Base-by-base conservation (phyloP, 2,329 filamentous ascomycete genomes). In the Arthrobotrys sinensis region DNA sequence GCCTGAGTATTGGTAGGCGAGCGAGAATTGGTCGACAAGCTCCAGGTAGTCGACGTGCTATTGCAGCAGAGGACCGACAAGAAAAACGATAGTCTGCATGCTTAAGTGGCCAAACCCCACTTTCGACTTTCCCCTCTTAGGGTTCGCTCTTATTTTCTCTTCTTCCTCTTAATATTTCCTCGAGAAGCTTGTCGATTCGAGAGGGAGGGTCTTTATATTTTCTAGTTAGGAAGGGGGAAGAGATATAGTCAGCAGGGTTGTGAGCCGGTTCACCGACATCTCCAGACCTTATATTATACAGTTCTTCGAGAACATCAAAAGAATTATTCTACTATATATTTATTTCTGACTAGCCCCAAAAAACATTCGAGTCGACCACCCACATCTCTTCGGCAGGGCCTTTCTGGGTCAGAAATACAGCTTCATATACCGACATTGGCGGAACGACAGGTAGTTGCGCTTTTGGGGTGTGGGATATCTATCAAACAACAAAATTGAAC, bases 21-120 rank as follows among this genome's bases (percentile, higher is more conserved):
- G 75, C 75, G 75, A 78, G 75, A 72, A 72, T 78, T 72, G 63
- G 62, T 69, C 68, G 53, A 78, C 66, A 72, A 19, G 40, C 50
- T 70, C 65, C 65, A 71, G 73, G 53, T 67, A 50, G 67, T 68
- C 65, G 67, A 72, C 75, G 38, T 65, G 38, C 45, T 52, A 43
- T 64, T 67, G 70, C 69, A 73, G 69, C 32, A 66, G 43, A 53
- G 52, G 40, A 67, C 50, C 34, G 53, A 60, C 55, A 60, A 60
- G 55, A 62, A 75, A 57, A 63, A 62, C 52, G 52, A 75, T 66
- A 72, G 67, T 64, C 75, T 78, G 75, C 75, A 78, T 78, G 75
- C 52, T 78, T 78, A 78, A 72, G 75, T 78, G 75, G 75, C 75
- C 75, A 71, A 75, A 78, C 75, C 75, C 75, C 75, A 78, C 75